Percentiles rank a stretch among this genome's conserved stretches.
Evolutionary conservation across 2,329 filamentous ascomycete genomes (phyloP).

Genomic region (Hypoxylon sp.): DNA sequence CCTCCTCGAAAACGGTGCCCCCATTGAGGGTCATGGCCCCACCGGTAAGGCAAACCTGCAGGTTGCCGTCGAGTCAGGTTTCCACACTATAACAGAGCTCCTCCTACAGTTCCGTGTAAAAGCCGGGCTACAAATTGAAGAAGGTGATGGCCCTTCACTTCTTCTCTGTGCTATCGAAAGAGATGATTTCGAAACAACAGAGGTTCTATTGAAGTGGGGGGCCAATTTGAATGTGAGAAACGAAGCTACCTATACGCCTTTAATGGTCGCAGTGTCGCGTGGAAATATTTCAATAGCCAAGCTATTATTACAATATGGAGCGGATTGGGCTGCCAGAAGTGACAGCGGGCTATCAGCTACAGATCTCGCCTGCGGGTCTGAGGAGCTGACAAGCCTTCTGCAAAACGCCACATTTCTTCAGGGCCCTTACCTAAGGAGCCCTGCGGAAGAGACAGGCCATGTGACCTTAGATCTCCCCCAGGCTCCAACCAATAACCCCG

Average conservation of each 20-base stretch:
- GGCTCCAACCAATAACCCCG: not conserved
- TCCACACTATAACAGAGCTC: not conserved
- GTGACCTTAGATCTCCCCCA: not conserved
- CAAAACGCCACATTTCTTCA: slow-evolving; percentile 3
- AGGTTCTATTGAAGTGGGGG: slow-evolving; percentile 3
- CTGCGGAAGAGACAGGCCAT: not conserved
- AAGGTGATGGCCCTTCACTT: not conserved
- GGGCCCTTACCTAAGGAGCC: not conserved
- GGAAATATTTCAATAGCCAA: slow-evolving; percentile 1
- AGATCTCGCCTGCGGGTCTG: not conserved
- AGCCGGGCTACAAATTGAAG: not conserved
- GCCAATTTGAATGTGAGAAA: not conserved
- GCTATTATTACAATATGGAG: not conserved
- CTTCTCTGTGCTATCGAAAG: not conserved
- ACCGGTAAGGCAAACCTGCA: not conserved
- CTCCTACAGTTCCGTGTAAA: slow-evolving; percentile 1
- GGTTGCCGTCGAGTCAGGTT: slow-evolving; percentile 5
- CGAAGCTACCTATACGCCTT: not conserved
- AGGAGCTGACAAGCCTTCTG: slow-evolving; percentile 1
- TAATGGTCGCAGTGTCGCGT: slow-evolving; percentile 2
- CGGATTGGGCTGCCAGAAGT: not conserved
- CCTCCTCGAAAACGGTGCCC: not conserved
- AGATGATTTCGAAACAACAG: slow-evolving; percentile 2
- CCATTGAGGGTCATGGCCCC: not conserved
- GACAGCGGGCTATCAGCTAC: not conserved